phyloP scores from a whole-genome alignment of 2,329 filamentous ascomycete genomes.

The Ceratocystis alfenasii region DNA sequence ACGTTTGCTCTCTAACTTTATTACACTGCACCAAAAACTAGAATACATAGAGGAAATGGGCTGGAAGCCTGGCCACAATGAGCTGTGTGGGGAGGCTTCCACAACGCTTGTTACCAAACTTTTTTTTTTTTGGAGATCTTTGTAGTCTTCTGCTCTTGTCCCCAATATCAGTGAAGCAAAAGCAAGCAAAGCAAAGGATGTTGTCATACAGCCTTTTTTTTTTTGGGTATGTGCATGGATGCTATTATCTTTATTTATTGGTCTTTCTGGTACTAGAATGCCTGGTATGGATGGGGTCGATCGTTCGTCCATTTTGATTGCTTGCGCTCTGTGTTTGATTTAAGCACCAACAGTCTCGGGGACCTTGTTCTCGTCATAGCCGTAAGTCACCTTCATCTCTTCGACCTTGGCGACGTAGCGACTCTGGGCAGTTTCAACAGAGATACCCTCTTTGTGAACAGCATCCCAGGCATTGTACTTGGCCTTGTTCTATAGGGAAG shows the following conservation, averaged over 20 bases:
- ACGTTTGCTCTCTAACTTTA: too few species aligned
- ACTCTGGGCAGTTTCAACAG: slow-evolving; percentile 56
- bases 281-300: not conserved
- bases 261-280: not conserved
- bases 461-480: slow-evolving; percentile 72
- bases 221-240: not conserved
- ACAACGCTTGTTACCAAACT: too few species aligned
- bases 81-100: too few species aligned
- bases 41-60: too few species aligned
- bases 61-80: too few species aligned
- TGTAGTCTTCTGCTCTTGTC: too few species aligned
- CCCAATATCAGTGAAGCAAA: too few species aligned
- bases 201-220: not conserved
- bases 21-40: too few species aligned
- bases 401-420: slow-evolving; percentile 65
- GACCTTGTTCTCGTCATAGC: slow-evolving; percentile 52
- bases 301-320: not conserved
- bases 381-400: slow-evolving; percentile 56
- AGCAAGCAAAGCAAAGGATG: too few species aligned
- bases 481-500: slow-evolving; percentile 51
- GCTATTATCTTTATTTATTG: not conserved
- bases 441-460: slow-evolving; percentile 50
- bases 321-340: slow-evolving; percentile 9
- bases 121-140: too few species aligned
- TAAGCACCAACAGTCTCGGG: slow-evolving; percentile 43